Evolutionary conservation across 208 protist species (phyloP).

Genomic region (Trypanosoma boissoni): DNA sequence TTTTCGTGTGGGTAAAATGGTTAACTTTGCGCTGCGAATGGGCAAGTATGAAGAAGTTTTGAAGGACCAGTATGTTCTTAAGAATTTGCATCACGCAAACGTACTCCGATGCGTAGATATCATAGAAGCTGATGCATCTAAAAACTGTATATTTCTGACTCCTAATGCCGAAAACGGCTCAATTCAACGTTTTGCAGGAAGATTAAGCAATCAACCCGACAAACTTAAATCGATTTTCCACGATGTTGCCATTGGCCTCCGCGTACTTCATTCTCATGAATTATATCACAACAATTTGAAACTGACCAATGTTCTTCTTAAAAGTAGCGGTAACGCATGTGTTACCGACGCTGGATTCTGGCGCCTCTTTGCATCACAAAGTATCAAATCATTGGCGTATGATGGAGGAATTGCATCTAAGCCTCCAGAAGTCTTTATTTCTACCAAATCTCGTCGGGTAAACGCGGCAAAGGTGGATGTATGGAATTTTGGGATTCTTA

Average conservation of each 20-base stretch:
- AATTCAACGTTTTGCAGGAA: conserved; percentile 40
- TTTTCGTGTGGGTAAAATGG: conserved; percentile 54
- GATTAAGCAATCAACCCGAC: conserved; percentile 45
- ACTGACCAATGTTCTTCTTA: conserved; percentile 75
- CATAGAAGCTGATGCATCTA: conserved; percentile 63
- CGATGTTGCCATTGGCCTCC: conserved; percentile 61
- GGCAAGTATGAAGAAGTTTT: conserved; percentile 43
- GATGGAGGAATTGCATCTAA: conserved; percentile 79
- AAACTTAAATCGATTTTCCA: conserved; percentile 46
- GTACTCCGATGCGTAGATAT: conserved; percentile 61
- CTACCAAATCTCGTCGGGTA: neutral
- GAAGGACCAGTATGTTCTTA: conserved; percentile 51
- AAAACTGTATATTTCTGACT: conserved; percentile 76
- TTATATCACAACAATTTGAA: conserved; percentile 86
- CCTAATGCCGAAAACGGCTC: conserved; percentile 38
- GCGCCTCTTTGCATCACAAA: conserved; percentile 68
- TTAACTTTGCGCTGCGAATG: conserved; percentile 66
- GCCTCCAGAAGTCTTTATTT: conserved; percentile 67
- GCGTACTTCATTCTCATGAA: conserved; percentile 65
- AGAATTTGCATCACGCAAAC: conserved; percentile 49
- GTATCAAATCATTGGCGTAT: conserved; percentile 74
- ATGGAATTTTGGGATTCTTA: conserved; percentile 79
- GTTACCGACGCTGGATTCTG: conserved; percentile 75
- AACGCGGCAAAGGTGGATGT: conserved; percentile 57
- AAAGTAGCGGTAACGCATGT: conserved; percentile 42